Base-by-base conservation (phyloP, 2,329 filamentous ascomycete genomes). In the Talaromyces sp. region DNA sequence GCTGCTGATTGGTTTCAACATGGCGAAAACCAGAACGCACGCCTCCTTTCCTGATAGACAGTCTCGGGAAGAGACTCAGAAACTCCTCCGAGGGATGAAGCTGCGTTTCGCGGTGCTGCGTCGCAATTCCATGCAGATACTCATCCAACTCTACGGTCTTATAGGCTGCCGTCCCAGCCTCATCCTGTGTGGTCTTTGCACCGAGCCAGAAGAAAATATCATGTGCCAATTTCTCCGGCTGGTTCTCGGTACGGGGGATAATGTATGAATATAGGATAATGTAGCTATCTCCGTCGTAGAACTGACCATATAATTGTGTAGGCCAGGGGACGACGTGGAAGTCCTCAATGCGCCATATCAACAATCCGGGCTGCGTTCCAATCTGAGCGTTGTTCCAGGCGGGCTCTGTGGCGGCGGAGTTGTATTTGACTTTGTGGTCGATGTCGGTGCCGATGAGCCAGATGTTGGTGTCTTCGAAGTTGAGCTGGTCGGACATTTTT, bases 201-300 rank as follows among this genome's bases (percentile, higher is more conserved):
- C 87, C 87, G 0, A 89, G 80, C 87, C 86, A 90, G 77, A 89
- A 89, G 79, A 87, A 89, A 69, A 89, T 82, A 57, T 89, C 86
- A 68, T 89, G 86, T 46, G 76, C 77, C 4, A 88, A 76, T 67
- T 78, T 80, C 63, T 82, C 68, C 18, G 23, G 16, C 28, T 28
- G 55, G 37, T 37, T 21, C 12, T 21, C 50, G 5, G 31, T 44
- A 46, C 77, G 75, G 46, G 80, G 80, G 35, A 85, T 70, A 67
- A 83, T 82, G 72, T 83, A 83, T 4, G 86, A 85, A 71, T 86
- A 78, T 54, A 90, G 78, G 3, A 89, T 76, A 63, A 89, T 87
- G 70, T 86, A 90, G 74, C 86, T 88, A 71, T 89, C 87, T 33
- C 87, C 87, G 56, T 89, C 84, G 73, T 84, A 83, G 71, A 89